phyloP scores from a whole-genome alignment of 2,329 filamentous ascomycete genomes.

The Pyrenochaeta sp. region DNA sequence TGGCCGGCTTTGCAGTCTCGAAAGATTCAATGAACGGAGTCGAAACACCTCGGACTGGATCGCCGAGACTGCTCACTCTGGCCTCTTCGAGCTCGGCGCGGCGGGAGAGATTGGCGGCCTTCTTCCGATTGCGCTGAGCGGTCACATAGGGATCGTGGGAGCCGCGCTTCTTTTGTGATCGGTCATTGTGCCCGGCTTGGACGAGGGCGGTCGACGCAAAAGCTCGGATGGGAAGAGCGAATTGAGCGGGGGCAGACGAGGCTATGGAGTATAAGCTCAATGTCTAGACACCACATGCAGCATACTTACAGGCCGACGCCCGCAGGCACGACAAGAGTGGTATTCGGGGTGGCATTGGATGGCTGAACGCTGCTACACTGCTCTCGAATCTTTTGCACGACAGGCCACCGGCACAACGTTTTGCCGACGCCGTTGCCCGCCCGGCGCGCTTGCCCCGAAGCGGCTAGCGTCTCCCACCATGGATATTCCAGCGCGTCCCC shows the following conservation, averaged over 20 bases:
- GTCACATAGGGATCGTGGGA: conserved; percentile 83
- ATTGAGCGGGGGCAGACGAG: conserved; percentile 40
- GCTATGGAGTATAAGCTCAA: conserved; percentile 11
- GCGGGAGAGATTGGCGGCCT: conserved; percentile 80
- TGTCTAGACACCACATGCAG: not conserved
- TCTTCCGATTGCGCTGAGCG: conserved; percentile 82
- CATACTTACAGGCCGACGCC: conserved; percentile 45
- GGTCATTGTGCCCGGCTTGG: conserved; percentile 59
- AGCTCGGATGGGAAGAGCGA: conserved; percentile 62
- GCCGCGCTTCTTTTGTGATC: conserved; percentile 61
- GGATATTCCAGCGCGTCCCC: conserved; percentile 17
- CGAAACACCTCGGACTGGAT: conserved; percentile 78
- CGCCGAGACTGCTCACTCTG: conserved; percentile 71
- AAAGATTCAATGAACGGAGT: conserved; percentile 88
- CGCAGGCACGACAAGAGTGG: conserved; percentile 53
- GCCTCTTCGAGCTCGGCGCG: conserved; percentile 72
- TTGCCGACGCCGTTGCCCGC: conserved; percentile 9
- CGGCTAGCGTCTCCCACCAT: conserved; percentile 25
- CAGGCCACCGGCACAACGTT: conserved; percentile 8
- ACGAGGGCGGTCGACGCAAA: conserved; percentile 70
- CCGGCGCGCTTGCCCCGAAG: conserved; percentile 12
- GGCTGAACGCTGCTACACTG: conserved; percentile 13
- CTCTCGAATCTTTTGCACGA: conserved; percentile 26
- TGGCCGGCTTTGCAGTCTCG: conserved; percentile 66
- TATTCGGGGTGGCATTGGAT: conserved; percentile 59